A percentile compares a stretch with the other conserved stretches of the same genome.
phyloP scores from a whole-genome alignment of 2,329 filamentous ascomycete genomes.

The Aureobasidium sp. region DNA sequence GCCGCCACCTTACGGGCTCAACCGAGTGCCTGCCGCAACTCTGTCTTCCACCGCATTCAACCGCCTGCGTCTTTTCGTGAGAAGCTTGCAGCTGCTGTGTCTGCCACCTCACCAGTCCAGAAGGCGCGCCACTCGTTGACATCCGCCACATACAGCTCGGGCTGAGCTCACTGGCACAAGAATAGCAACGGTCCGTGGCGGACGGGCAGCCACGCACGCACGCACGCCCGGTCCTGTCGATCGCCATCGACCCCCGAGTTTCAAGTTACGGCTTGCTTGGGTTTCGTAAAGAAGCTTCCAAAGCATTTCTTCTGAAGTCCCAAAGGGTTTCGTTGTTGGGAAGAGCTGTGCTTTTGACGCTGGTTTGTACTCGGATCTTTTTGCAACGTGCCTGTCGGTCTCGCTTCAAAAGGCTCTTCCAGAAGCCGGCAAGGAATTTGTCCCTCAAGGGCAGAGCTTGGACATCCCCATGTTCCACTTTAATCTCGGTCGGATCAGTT shows the following conservation, averaged over 20 bases:
- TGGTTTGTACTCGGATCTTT: background rate
- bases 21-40: constrained; percentile 8
- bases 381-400: background rate
- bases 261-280: constrained; percentile 4
- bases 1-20: constrained; percentile 3
- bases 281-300: background rate
- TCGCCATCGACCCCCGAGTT: constrained; percentile 2
- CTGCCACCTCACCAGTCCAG: background rate
- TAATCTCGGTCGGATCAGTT: constrained; percentile 12
- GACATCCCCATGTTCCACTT: constrained; percentile 12
- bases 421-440: constrained; percentile 1
- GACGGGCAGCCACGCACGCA: background rate
- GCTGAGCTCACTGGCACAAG: constrained; percentile 2
- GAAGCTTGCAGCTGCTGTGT: constrained; percentile 1
- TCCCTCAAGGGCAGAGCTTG: background rate
- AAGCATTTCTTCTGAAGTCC: background rate
- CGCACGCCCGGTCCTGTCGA: constrained; percentile 9
- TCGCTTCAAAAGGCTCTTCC: background rate
- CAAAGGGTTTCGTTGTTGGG: background rate
- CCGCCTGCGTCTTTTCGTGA: background rate
- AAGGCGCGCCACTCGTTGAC: background rate
- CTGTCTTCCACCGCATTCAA: background rate
- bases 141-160: background rate
- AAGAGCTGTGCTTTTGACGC: background rate
- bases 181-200: constrained; percentile 11